A percentile compares a stretch with the other conserved stretches of the same genome.
phyloP scores from a whole-genome alignment of 306 rosid genomes.

The Phaseolus lunatus region DNA sequence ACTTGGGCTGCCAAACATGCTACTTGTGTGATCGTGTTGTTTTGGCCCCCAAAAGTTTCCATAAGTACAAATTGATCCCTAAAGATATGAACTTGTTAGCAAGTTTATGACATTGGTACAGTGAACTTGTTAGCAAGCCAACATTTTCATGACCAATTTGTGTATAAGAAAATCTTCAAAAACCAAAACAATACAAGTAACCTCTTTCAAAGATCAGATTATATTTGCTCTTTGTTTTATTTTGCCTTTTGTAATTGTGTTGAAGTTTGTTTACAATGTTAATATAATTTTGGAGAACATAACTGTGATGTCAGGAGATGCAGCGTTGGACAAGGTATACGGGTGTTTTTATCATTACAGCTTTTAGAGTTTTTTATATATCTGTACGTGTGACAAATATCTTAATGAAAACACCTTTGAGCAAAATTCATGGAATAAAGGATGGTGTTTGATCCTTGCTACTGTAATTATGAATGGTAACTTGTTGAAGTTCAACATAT shows the following conservation, averaged over 20 bases:
- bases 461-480: constrained; percentile 5
- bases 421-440: constrained; percentile 11
- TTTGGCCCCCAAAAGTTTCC: background rate
- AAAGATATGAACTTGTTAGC: background rate
- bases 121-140: background rate
- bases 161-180: background rate
- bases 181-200: background rate
- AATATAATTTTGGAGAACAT: constrained; percentile 16
- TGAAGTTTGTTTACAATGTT: constrained; percentile 8
- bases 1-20: background rate
- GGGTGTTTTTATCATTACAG: too few relatives aligned
- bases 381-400: background rate
- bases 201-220: background rate
- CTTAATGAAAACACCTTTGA: background rate
- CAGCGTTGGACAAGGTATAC: background rate
- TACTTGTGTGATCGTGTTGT: background rate
- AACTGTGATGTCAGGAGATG: constrained; percentile 15
- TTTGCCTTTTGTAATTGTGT: background rate
- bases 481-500: background rate
- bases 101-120: background rate
- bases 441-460: constrained; percentile 22
- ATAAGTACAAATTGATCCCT: background rate
- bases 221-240: background rate
- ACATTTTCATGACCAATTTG: background rate
- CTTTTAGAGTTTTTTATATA: background rate